Base-by-base conservation (phyloP, 805 yeast genomes). In the Saccharomyces jurei region DNA sequence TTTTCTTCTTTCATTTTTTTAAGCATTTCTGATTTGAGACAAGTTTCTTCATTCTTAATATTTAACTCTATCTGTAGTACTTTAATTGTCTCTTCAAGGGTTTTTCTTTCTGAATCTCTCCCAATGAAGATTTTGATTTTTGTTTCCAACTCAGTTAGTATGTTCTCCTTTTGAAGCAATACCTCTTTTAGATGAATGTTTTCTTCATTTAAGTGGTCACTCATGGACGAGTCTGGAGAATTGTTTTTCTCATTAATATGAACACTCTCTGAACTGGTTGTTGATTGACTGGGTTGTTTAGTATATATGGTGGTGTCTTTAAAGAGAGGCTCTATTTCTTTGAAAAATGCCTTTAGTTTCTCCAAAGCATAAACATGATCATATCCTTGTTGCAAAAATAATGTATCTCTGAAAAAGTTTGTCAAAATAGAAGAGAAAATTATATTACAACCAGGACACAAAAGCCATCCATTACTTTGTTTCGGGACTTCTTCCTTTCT, bases 101-200 rank as follows among this genome's bases (percentile, higher is more conserved):
- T 6, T 17, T 36, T 36, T 22, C 44, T 36, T 17, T 44, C 4
- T 66, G 32, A 0, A 29, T 26, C 44, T 8, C 44, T 17, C 17
- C 25, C 44, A 6, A 17, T n/a, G 17, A 36, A 6, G 3, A 36
- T 21, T 6, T 58, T 61, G 30, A 67, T 65, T 21, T 66, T 59
- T 1, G 46, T 31, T 27, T 66, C 67, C 48, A 70, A 52, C 9
- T 58, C 60, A 6, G 57, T 54, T 27, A 75, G 47, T 11, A 61
- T 6, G 17, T 36, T 36, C 17, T 36, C 25, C 44, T 36, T 36
- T 36, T 21, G 44, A 17, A 36, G 25, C 25, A 36, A 17, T 36
- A 17, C 3, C 13, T 36, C 44, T n/a, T 36, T 36, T 10, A 36
- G 25, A 17, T 17, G 25, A 36, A 6, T 36, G 8, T 36, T 36